Conservation (phyloP, 345 rosid species). For the Eucalyptus marginata region DNA sequence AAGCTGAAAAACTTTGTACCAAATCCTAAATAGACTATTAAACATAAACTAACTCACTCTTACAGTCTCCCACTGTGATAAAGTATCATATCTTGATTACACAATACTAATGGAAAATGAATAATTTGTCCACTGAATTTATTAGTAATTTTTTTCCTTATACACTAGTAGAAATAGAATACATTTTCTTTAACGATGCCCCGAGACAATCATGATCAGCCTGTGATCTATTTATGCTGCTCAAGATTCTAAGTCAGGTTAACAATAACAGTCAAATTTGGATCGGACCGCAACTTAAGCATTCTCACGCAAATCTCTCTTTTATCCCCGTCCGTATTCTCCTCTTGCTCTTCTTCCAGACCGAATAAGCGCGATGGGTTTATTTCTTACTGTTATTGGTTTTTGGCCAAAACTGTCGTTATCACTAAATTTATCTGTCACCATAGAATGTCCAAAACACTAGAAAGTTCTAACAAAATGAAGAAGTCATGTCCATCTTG, state of each 20-base stretch:
- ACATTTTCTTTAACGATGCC: background rate
- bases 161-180: background rate
- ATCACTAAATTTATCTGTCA: background rate
- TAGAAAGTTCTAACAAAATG: background rate
- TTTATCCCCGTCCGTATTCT: background rate
- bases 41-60: background rate
- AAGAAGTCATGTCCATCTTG: background rate
- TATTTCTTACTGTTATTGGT: background rate
- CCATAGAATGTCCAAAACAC: background rate
- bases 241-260: background rate
- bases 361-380: background rate
- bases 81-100: background rate
- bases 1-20: background rate
- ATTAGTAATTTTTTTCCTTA: background rate
- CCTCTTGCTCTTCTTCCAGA: too few relatives aligned
- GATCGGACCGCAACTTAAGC: background rate
- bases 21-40: background rate
- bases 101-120: background rate
- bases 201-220: background rate
- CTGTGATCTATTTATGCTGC: background rate
- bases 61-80: background rate
- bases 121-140: background rate
- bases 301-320: background rate
- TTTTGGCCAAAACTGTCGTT: background rate
- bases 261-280: background rate